A percentile compares a stretch with the other conserved stretches of the same genome.
phyloP scores from a whole-genome alignment of 1,284 basidiomycete genomes.

The Rhizoctonia solani region DNA sequence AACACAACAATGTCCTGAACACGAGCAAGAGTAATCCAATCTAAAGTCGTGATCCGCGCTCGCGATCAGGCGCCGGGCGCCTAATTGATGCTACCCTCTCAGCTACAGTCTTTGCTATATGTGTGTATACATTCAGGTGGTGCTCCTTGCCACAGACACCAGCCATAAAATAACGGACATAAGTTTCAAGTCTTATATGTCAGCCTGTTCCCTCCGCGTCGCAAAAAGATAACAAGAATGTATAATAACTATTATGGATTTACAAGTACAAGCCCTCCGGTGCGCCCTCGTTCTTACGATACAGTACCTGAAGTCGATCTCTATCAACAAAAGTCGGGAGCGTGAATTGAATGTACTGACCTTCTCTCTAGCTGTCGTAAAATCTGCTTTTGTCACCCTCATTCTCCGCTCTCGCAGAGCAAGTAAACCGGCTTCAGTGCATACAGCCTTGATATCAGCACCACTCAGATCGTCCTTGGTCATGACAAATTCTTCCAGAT shows the following conservation, averaged over 20 bases:
- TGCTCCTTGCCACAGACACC: no score
- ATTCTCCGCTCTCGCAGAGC: conserved; percentile 95
- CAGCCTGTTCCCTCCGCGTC: no score
- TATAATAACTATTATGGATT: neutral
- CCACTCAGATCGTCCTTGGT: conserved; percentile 97
- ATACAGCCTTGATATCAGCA: conserved; percentile 98
- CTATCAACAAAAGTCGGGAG: neutral
- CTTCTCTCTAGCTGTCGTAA: conserved; percentile 86
- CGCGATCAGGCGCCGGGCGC: conserved; percentile 10
- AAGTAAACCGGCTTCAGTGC: conserved; percentile 94
- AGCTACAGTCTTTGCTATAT: no score
- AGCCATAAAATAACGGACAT: no score
- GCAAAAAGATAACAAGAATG: neutral
- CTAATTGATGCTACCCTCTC: neutral
- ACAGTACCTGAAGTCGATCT: conserved; percentile 62
- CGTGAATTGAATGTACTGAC: conserved; percentile 49
- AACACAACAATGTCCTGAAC: conserved; percentile 18
- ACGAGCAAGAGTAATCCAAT: conserved; percentile 7
- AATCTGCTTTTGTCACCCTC: conserved; percentile 73
- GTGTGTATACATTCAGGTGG: no score
- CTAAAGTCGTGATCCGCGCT: conserved; percentile 1
- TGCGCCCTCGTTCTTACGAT: conserved; percentile 93
- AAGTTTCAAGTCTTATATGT: no score
- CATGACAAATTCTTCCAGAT: conserved; percentile 94
- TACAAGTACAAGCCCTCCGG: conserved; percentile 81